Evolutionary conservation across 164 flowering plant genomes (phyloP).

Genomic region (Warburgia ugandensis): DNA sequence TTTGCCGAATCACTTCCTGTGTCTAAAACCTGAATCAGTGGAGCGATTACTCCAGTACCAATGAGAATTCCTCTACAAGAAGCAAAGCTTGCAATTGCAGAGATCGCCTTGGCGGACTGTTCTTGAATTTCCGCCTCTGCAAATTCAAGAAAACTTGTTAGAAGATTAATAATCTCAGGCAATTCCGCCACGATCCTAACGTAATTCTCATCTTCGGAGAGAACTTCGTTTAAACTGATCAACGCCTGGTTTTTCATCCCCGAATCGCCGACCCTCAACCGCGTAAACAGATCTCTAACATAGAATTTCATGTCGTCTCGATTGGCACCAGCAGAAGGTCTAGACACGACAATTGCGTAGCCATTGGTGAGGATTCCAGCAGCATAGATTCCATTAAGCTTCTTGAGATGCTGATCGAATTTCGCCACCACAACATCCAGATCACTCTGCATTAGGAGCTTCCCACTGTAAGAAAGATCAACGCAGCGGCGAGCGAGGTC

Average conservation of each 20-base stretch:
- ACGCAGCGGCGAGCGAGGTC: slow-evolving; percentile 59
- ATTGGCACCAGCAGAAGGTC: slow-evolving; percentile 49
- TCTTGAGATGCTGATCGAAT: slow-evolving; percentile 42
- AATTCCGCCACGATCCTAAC: slow-evolving; percentile 46
- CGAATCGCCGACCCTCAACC: slow-evolving; percentile 63
- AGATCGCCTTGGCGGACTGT: slow-evolving; percentile 36
- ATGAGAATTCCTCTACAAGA: slow-evolving; percentile 31
- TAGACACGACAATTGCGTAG: slow-evolving; percentile 61
- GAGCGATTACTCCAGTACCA: slow-evolving; percentile 50
- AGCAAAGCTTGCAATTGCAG: slow-evolving; percentile 43
- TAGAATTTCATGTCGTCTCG: slow-evolving; percentile 73
- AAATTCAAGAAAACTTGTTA: slow-evolving; percentile 50
- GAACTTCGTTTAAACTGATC: slow-evolving; percentile 28
- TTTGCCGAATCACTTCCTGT: slow-evolving; percentile 24
- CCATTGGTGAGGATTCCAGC: slow-evolving; percentile 42
- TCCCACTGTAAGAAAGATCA: slow-evolving; percentile 67
- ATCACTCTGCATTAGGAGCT: slow-evolving; percentile 95
- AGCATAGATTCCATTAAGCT: slow-evolving; percentile 40
- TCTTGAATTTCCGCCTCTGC: slow-evolving; percentile 45
- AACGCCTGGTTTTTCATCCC: slow-evolving; percentile 68
- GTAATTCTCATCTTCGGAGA: slow-evolving; percentile 59
- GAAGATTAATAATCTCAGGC: slow-evolving; percentile 29
- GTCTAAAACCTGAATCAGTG: slow-evolving; percentile 64
- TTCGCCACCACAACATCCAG: slow-evolving; percentile 48
- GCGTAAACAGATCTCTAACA: slow-evolving; percentile 52